Evolutionary conservation across 768 basidiomycete species (phyloP), one percentile per base, ranked within the genome.

Genomic region (Mycena maculata): DNA sequence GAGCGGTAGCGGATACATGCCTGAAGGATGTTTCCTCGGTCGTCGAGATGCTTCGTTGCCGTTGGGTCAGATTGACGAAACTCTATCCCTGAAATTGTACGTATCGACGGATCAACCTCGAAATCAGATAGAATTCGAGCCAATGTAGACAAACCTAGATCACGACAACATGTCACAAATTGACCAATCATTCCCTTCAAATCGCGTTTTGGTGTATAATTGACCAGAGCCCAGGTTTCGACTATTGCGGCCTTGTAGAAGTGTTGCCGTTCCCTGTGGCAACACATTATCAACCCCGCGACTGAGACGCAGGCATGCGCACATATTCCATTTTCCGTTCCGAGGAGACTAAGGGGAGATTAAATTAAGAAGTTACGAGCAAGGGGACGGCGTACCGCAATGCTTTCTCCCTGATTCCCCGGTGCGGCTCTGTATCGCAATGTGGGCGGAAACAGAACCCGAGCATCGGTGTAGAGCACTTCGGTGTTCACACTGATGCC

Each of bases 291-390:
- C n/a, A n/a, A n/a, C n/a, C n/a, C n/a, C n/a, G n/a, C n/a, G n/a
- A n/a, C n/a, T 5, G 18, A 31, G 2, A 73, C 68, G 0, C 86
- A 84, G 38, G 42, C 13, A 23, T 11, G 5, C 63, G 2, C 41
- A 65, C 93, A 94, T 91, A 59, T 93, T 93, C 92, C 93, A 94
- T 0, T 86, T 76, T 9, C 92, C 93, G 59, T 92, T 87, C 8
- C 74, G 78, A 0, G 92, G 92, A 23, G 72, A 75, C 90, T 91
- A 33, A 36, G n/a, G 16, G 20, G 33, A 30, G 16, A 54, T 45
- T 50, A 13, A 71, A 36, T 60, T 47, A 39, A 33, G 25, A 27
- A 18, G 28, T 1, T 49, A 16, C n/a, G n/a, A n/a, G n/a, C n/a
- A n/a, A n/a, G n/a, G n/a, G n/a, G 27, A 16, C 20, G 27, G 30